Evolutionary conservation across 306 rosid genomes (phyloP).

Genomic region (Malus asiatica): DNA sequence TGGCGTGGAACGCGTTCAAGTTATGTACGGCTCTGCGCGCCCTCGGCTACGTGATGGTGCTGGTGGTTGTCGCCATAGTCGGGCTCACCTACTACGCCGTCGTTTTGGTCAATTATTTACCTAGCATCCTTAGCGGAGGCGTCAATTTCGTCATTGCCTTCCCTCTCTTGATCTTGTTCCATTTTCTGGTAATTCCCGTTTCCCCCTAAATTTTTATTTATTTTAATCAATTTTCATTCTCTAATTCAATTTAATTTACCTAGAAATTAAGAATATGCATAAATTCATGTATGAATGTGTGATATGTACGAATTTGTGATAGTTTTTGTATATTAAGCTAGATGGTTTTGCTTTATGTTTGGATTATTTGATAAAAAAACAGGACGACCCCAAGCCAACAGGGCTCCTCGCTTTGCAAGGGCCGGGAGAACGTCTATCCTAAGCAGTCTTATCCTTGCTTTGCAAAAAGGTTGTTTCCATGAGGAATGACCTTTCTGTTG

Average conservation of each 20-base stretch:
- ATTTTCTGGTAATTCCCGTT: slow-evolving; percentile 43
- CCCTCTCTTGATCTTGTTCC: slow-evolving; percentile 46
- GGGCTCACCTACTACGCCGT: slow-evolving; percentile 57
- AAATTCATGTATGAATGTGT: neutral
- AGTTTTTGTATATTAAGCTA: neutral
- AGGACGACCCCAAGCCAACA: too few species aligned
- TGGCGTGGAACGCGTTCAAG: slow-evolving; percentile 65
- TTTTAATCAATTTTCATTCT: neutral
- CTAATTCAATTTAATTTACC: neutral
- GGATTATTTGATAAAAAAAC: neutral
- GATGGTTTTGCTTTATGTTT: neutral
- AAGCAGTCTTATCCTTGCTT: too few species aligned
- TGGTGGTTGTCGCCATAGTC: slow-evolving; percentile 41
- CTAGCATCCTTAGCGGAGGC: slow-evolving; percentile 44
- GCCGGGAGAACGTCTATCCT: too few species aligned
- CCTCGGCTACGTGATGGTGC: slow-evolving; percentile 58
- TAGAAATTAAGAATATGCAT: neutral
- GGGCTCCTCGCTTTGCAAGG: too few species aligned
- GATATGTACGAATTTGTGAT: neutral
- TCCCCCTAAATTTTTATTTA: neutral
- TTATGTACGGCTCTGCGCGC: slow-evolving; percentile 51
- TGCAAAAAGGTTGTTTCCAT: too few species aligned
- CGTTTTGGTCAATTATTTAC: slow-evolving; percentile 51
- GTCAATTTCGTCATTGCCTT: slow-evolving; percentile 29
- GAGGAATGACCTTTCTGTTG: too few species aligned